Base-by-base conservation (phyloP, 2,329 filamentous ascomycete species). In the Ophiostoma fasciatum region DNA sequence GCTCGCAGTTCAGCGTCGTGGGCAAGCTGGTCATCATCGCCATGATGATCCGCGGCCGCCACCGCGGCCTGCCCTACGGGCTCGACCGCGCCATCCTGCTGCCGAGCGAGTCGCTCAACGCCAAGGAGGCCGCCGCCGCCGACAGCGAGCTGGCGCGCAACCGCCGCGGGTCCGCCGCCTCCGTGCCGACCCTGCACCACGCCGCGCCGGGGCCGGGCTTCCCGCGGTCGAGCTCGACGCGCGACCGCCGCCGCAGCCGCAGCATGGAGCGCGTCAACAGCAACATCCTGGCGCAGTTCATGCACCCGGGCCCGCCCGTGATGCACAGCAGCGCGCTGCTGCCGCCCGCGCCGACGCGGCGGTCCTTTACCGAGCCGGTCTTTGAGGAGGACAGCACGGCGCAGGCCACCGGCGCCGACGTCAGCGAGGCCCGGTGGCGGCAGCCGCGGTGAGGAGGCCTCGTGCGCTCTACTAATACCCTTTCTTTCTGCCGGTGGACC, bases 1-100 rank as follows among this genome's bases (percentile, higher is more conserved):
- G 74, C 22, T 78, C 71, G 0, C 74, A 94, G 47, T 94, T 98
- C 55, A 73, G 68, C 11, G 68, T 77, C 0, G 57, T 93, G 55
- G 84, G 51, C 56, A 81, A 80, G 49, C 64, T 81, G 2, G 67
- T 80, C 44, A 72, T 80, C 36, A 66, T 79, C 39, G 72, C 72
- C 21, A 78, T 79, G 73, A 70, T 77, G 57, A 69, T 80, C 38
- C 74, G 76, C 53, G 76, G 76, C 6, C 69, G 76, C 3, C 76
- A 80, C 48, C 71, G 76, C 51, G 76, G 75, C 36, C 57, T 81
- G 4, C 76, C 76, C 1, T 80, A 80, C 47, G 73, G 72, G 4
- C 63, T 78, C 2, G 71, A 75, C 47, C 63, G 69, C n/a, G 71
- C 71, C 31, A 68, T 75, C 9, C 58, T 74, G 9, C 54, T 75